Evolutionary conservation across 768 basidiomycete species (phyloP), one percentile per base, ranked within the genome.

Genomic region (Dentipellis fragilis): DNA sequence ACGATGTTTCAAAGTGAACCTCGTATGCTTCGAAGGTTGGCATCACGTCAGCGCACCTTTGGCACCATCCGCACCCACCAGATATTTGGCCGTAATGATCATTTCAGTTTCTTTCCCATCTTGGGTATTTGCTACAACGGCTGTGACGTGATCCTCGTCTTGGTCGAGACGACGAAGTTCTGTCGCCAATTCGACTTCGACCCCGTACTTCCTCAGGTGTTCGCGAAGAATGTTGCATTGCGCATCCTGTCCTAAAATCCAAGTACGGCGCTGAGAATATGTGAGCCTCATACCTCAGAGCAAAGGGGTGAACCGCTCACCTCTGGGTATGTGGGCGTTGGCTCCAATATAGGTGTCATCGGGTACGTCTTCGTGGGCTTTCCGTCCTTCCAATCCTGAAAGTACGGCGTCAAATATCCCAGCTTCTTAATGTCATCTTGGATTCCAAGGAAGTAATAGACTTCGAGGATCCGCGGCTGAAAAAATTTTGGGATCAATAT

Each of bases 51-150:
- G 51, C 42, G 14, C 19, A 45, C 56, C 51, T 52, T 48, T 52
- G 8, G 39, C 56, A 34, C 57, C 57, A 46, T 57, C 57, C 2
- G 57, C 47, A 12, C 57, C 57, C 16, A 57, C 39, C 16, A 57
- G 10, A n/a, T 36, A 57, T 35, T 39, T 22, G 29, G 29, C 29
- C 14, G 48, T 52, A 17, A 11, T 14, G 6, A 57, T n/a, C 10
- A 9, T 16, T 46, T 57, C 52, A 4, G 16, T 17, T 1, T 45
- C n/a, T 8, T 14, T n/a, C 3, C 16, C 52, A 7, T 19, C 14
- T 12, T 9, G n/a, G 8, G 29, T 22, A 45, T 54, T 47, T n/a
- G 10, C 22, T 0, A 47, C 11, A 9, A 6, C 7, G 7, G 39
- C 21, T 8, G 38, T 37, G 14, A 54, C 54, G 17, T 29, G 17